Evolutionary conservation across 805 yeast species (phyloP).

Genomic region (Pichia manshurica): DNA sequence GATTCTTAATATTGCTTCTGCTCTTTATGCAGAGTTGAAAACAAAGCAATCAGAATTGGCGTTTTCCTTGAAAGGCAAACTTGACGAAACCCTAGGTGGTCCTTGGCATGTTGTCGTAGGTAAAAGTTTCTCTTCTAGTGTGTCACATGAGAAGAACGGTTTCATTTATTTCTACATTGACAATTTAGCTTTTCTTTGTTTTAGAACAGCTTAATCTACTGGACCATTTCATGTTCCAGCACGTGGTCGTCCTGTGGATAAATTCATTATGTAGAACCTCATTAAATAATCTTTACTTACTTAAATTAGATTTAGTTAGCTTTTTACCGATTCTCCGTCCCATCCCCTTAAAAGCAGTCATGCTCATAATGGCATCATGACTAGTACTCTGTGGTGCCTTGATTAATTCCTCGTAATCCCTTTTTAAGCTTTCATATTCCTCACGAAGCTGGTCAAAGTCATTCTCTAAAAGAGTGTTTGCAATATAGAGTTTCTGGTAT

Average conservation of each 20-base stretch:
- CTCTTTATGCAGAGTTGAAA: conserved; percentile 37
- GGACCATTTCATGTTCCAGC: neutral
- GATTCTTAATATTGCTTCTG: conserved; percentile 37
- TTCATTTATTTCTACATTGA: conserved; percentile 70
- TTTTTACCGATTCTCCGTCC: neutral
- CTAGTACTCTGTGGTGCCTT: neutral
- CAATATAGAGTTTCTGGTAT: too few species aligned
- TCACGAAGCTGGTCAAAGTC: too few species aligned
- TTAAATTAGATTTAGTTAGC: neutral
- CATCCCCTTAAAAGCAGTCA: neutral
- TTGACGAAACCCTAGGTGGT: conserved; percentile 59
- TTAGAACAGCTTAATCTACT: conserved; percentile 51
- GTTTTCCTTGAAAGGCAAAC: conserved; percentile 51
- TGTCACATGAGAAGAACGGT: conserved; percentile 67
- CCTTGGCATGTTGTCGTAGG: conserved; percentile 85
- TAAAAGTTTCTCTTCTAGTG: conserved; percentile 71
- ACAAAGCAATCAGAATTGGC: conserved; percentile 59
- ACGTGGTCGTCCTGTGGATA: too few species aligned
- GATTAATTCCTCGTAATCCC: too few species aligned
- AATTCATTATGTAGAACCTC: too few species aligned
- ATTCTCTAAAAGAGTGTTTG: too few species aligned
- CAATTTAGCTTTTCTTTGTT: conserved; percentile 59
- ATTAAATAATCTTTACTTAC: neutral
- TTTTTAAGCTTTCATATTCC: too few species aligned
- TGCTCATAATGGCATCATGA: neutral